phyloP scores from a whole-genome alignment of 1,139 yeast genomes.

The Dujonia santamariae region DNA sequence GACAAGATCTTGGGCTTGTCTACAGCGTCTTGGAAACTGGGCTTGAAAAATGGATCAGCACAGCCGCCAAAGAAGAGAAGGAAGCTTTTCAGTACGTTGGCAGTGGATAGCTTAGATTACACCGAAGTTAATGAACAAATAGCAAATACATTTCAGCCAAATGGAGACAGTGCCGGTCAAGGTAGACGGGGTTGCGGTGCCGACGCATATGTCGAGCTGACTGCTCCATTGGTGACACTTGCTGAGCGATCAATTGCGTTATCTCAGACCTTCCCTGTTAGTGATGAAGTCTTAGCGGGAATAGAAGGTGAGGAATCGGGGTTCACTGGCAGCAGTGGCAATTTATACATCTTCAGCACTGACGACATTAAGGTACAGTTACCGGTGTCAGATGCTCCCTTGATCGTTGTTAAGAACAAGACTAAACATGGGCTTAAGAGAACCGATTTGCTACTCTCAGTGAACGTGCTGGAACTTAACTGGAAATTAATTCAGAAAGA shows the following conservation, averaged over 20 bases:
- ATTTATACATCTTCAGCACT: not conserved
- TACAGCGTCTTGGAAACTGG: not conserved
- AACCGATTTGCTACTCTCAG: constrained; percentile 6
- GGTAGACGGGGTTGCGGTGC: too few species aligned
- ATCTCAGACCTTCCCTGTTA: too few species aligned
- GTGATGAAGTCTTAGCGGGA: too few species aligned
- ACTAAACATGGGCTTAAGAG: constrained; percentile 3
- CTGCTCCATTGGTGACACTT: constrained; percentile 1
- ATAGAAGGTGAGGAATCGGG: not conserved
- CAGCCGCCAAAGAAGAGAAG: not conserved
- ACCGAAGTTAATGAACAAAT: not conserved
- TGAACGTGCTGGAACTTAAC: constrained; percentile 4
- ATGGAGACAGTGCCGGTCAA: not conserved
- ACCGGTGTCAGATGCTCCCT: not conserved
- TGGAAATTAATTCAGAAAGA: constrained; percentile 5
- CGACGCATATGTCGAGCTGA: too few species aligned
- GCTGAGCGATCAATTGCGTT: constrained; percentile 1
- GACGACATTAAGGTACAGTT: constrained; percentile 3
- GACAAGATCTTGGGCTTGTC: constrained; percentile 2
- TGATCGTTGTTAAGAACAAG: constrained; percentile 4
- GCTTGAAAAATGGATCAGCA: not conserved
- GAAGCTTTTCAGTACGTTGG: not conserved
- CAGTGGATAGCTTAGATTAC: constrained; percentile 3
- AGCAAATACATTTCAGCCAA: not conserved
- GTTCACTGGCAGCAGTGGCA: not conserved